phyloP scores from a whole-genome alignment of 2,329 filamentous ascomycete species.

The Paraphoma chrysanthemicola region DNA sequence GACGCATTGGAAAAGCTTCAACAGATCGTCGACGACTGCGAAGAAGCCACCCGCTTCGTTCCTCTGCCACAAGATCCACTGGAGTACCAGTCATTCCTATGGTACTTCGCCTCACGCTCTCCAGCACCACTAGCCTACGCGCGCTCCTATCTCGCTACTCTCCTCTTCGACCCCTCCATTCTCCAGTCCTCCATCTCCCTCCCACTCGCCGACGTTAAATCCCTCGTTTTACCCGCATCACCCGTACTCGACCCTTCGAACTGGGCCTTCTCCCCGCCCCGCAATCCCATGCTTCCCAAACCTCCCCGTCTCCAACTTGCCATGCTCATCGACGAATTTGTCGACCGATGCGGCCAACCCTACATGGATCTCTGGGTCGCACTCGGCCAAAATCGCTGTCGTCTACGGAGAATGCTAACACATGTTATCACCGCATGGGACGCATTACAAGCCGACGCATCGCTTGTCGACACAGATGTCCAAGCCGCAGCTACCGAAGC shows the following conservation, averaged over 20 bases:
- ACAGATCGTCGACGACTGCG: constrained; percentile 74
- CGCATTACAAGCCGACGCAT: constrained; percentile 73
- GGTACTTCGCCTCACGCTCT: constrained; percentile 76
- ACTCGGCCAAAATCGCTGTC: constrained; percentile 87
- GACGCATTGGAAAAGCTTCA: constrained; percentile 75
- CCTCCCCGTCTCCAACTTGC: constrained; percentile 78
- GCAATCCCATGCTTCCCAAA: constrained; percentile 59
- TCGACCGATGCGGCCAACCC: constrained; percentile 65
- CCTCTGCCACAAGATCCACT: constrained; percentile 37
- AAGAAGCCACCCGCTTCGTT: constrained; percentile 57
- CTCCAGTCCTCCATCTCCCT: constrained; percentile 74
- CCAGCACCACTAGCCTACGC: constrained; percentile 86
- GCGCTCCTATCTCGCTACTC: constrained; percentile 77
- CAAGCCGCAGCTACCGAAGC: constrained; percentile 44
- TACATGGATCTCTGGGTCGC: constrained; percentile 86
- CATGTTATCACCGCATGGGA: constrained; percentile 87
- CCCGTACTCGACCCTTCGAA: constrained; percentile 75
- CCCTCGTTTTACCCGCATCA: constrained; percentile 75
- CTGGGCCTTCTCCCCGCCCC: constrained; percentile 71
- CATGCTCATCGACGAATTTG: constrained; percentile 70
- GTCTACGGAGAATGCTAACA: constrained; percentile 85
- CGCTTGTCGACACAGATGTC: constrained; percentile 59
- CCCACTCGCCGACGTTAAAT: constrained; percentile 80
- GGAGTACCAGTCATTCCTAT: constrained; percentile 68
- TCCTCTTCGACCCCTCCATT: constrained; percentile 73